Evolutionary conservation across 768 basidiomycete genomes (phyloP).

Genomic region (Lactarius sanguifluus): DNA sequence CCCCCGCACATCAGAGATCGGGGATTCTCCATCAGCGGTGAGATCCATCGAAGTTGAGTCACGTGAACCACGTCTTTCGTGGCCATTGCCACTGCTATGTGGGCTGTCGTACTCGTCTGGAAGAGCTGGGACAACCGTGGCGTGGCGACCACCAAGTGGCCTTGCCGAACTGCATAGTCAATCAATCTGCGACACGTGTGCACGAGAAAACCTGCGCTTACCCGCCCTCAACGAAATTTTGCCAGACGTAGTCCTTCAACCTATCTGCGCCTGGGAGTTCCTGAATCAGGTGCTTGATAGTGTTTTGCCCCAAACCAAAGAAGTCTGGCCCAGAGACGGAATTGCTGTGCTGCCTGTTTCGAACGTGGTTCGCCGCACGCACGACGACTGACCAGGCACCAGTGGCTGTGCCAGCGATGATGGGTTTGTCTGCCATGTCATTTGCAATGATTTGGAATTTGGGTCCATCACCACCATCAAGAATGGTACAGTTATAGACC

Average conservation of each 20-base stretch:
- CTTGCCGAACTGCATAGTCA: conserved; percentile 41
- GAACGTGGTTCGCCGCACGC: conserved; percentile 75
- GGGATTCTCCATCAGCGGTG: conserved; percentile 17
- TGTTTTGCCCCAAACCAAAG: conserved; percentile 83
- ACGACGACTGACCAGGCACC: conserved; percentile 87
- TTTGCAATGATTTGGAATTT: conserved; percentile 82
- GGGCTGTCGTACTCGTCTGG: conserved; percentile 68
- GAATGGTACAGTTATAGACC: conserved; percentile 79
- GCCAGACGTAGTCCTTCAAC: conserved; percentile 82
- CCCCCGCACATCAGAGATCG: conserved; percentile 24
- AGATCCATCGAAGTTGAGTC: conserved; percentile 26
- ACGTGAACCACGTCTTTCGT: conserved; percentile 24
- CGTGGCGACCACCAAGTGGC: conserved; percentile 77
- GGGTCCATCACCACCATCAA: conserved; percentile 81
- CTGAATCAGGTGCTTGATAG: conserved; percentile 89
- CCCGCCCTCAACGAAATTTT: conserved; percentile 84
- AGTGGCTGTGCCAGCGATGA: conserved; percentile 84
- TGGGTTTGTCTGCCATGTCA: conserved; percentile 66
- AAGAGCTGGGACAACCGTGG: conserved; percentile 76
- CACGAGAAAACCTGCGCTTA: conserved; percentile 43
- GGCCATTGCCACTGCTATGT: conserved; percentile 31
- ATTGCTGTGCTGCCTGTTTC: conserved; percentile 80
- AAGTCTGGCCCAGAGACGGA: conserved; percentile 89
- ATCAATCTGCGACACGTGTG: conserved; percentile 24
- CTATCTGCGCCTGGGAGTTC: conserved; percentile 72